phyloP scores from a whole-genome alignment of 805 yeast species.

The Pachysolen tannophilus region DNA sequence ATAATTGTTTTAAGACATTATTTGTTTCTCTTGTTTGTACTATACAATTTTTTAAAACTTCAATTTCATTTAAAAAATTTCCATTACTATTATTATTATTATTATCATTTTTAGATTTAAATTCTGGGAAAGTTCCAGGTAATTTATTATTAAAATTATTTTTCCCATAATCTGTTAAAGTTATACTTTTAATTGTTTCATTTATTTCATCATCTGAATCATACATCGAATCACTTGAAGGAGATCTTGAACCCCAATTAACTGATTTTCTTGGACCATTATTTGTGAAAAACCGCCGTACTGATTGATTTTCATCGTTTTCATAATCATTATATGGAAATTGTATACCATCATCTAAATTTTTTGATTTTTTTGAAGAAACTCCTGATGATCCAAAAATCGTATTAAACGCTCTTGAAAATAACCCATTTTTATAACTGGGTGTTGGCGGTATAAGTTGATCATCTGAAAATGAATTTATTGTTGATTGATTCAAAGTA shows the following conservation, averaged over 20 bases:
- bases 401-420: slow-evolving; percentile 6
- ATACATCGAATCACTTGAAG: slow-evolving; percentile 2
- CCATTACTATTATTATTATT: slow-evolving; percentile 3
- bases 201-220: slow-evolving; percentile 8
- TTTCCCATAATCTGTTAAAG: too few relatives aligned
- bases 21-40: slow-evolving; percentile 13
- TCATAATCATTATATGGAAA: not conserved
- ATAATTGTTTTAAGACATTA: slow-evolving; percentile 17
- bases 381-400: slow-evolving; percentile 2
- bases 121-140: slow-evolving; percentile 7
- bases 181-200: slow-evolving; percentile 5
- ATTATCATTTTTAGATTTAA: slow-evolving; percentile 7
- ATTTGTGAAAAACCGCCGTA: too few relatives aligned
- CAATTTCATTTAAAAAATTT: not conserved
- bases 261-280: too few relatives aligned
- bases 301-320: not conserved
- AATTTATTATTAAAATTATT: not conserved
- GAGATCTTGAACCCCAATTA: slow-evolving; percentile 1
- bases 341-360: not conserved
- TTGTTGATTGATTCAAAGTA: not conserved
- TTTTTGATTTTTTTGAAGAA: not conserved
- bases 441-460: slow-evolving; percentile 8
- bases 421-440: slow-evolving; percentile 4
- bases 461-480: slow-evolving; percentile 1
- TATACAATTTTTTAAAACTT: slow-evolving; percentile 6